Percentiles rank a stretch among this genome's conserved stretches.
Evolutionary conservation across 768 basidiomycete genomes (phyloP).

Genomic region (Leccinum incarnatum): DNA sequence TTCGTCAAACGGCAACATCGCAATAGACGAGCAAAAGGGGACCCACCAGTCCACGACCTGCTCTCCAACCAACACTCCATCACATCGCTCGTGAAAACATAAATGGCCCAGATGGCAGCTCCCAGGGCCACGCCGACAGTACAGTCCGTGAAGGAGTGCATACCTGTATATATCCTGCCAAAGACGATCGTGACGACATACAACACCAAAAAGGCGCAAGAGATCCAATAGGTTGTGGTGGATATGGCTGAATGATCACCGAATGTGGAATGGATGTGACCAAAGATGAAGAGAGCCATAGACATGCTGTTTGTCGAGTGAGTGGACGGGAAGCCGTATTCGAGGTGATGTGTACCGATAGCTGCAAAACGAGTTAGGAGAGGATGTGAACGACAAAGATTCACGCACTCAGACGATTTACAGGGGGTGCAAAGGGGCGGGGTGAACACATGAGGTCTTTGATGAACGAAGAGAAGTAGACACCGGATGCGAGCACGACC

Average conservation of each 20-base stretch:
- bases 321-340: slow-evolving; percentile 95
- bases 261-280: slow-evolving; percentile 54
- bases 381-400: not conserved
- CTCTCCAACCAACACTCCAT: slow-evolving; percentile 45
- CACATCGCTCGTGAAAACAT: slow-evolving; percentile 32
- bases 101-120: slow-evolving; percentile 55
- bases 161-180: slow-evolving; percentile 80
- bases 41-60: slow-evolving; percentile 36
- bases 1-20: slow-evolving; percentile 13
- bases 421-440: slow-evolving; percentile 86
- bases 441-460: slow-evolving; percentile 93
- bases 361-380: slow-evolving; percentile 38
- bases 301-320: slow-evolving; percentile 91
- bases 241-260: slow-evolving; percentile 41
- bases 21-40: slow-evolving; percentile 15
- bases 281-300: slow-evolving; percentile 78
- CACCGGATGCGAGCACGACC: slow-evolving; percentile 70
- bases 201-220: slow-evolving; percentile 44
- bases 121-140: slow-evolving; percentile 63
- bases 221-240: slow-evolving; percentile 38
- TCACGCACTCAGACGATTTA: slow-evolving; percentile 80
- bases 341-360: slow-evolving; percentile 76
- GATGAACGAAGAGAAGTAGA: slow-evolving; percentile 81
- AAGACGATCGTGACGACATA: slow-evolving; percentile 75
- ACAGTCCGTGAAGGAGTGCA: slow-evolving; percentile 86